Conservation (phyloP, 805 yeast genomes). For the Wickerhamiella kurtzmanii region DNA sequence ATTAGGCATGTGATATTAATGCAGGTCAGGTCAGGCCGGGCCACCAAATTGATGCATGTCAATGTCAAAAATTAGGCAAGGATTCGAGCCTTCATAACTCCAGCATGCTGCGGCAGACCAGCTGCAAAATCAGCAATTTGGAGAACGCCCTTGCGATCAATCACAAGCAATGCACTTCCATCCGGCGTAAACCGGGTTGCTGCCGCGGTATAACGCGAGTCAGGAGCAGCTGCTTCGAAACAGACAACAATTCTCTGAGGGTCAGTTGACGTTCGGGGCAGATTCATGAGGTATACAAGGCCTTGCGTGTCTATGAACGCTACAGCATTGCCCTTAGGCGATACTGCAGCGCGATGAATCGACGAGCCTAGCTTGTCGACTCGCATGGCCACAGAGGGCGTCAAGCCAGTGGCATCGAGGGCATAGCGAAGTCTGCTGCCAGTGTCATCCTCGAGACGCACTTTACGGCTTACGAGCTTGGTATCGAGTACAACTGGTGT, state of each 20-base stretch:
- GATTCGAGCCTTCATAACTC: constrained; percentile 23
- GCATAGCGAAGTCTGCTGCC: constrained; percentile 5
- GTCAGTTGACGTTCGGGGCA: constrained; percentile 34
- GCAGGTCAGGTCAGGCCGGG: too few species aligned
- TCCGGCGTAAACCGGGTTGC: constrained; percentile 59
- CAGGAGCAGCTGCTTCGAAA: constrained; percentile 68
- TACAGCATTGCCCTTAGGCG: constrained; percentile 77
- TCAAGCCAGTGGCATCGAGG: constrained; percentile 28
- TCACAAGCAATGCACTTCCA: constrained; percentile 62
- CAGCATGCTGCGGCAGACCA: constrained; percentile 49
- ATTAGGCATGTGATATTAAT: too few species aligned
- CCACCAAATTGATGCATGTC: too few species aligned
- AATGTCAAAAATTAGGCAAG: constrained; percentile 10
- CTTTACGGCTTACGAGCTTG: constrained; percentile 1
- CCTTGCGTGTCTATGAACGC: constrained; percentile 76
- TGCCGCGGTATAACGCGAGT: constrained; percentile 63
- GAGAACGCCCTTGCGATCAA: constrained; percentile 71
- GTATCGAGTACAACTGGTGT: constrained; percentile 59
- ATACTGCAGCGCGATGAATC: constrained; percentile 58
- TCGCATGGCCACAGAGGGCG: constrained; percentile 46
- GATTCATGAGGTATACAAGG: constrained; percentile 49
- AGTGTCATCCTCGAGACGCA: background rate
- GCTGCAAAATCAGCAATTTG: constrained; percentile 80
- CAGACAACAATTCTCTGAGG: constrained; percentile 46
- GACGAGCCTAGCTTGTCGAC: constrained; percentile 70